A percentile compares a stretch with the other conserved stretches of the same genome.
Evolutionary conservation across 2,329 filamentous ascomycete genomes (phyloP).

Genomic region (Alternaria angustiovoidea): DNA sequence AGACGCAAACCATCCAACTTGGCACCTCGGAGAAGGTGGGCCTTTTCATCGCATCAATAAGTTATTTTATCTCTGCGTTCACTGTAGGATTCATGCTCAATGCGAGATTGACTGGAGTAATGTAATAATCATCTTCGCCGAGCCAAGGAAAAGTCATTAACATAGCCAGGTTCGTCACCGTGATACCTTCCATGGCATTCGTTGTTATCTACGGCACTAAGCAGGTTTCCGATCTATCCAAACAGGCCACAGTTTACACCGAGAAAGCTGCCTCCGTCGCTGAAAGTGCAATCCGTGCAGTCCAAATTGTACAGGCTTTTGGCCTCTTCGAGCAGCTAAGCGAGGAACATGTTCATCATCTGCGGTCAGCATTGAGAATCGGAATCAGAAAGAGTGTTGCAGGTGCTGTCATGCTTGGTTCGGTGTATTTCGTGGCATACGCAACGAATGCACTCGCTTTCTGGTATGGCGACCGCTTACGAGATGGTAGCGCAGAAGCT

Average conservation of each 20-base stretch:
- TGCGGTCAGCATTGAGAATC: conserved; percentile 46
- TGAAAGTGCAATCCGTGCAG: conserved; percentile 56
- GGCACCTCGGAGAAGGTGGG: conserved; percentile 59
- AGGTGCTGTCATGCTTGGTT: conserved; percentile 53
- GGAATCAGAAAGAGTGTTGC: conserved; percentile 53
- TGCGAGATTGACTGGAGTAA: conserved; percentile 52
- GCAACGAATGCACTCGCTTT: conserved; percentile 58
- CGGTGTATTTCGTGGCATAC: conserved; percentile 57
- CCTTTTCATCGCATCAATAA: conserved; percentile 56
- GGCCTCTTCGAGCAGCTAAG: conserved; percentile 53
- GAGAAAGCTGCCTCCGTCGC: conserved; percentile 56
- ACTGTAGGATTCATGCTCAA: conserved; percentile 57
- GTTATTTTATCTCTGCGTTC: conserved; percentile 57
- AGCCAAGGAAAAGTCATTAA: conserved; percentile 8
- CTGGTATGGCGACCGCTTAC: conserved; percentile 52
- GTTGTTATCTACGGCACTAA: conserved; percentile 55
- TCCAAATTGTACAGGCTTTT: conserved; percentile 60
- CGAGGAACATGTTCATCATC: conserved; percentile 47
- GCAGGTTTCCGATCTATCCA: conserved; percentile 51
- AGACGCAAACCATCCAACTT: conserved; percentile 56
- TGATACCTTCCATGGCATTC: conserved; percentile 59
- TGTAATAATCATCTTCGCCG: conserved; percentile 31
- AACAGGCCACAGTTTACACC: conserved; percentile 48
- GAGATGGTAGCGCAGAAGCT: conserved; percentile 46
- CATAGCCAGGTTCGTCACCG: conserved; percentile 47